Conservation (phyloP, 495 filamentous ascomycete species). For the Aspergillus nanangensis region DNA sequence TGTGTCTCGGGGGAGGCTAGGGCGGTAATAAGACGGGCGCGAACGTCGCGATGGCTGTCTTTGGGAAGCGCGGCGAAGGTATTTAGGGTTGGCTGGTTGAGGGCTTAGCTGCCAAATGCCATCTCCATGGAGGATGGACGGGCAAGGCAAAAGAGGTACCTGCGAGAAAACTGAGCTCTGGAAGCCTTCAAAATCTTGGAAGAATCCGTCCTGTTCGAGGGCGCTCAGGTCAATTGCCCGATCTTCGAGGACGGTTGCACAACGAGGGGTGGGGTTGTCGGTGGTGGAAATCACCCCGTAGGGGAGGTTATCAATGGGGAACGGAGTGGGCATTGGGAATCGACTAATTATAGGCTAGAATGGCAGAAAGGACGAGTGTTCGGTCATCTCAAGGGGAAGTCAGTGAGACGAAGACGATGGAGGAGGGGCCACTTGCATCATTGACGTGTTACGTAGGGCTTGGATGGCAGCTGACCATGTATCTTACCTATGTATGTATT, state of each 20-base stretch:
- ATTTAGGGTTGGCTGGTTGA: constrained; percentile 56
- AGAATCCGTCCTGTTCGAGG: constrained; percentile 46
- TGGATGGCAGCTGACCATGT: too few relatives aligned
- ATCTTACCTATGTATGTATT: too few relatives aligned
- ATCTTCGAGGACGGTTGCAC: constrained; percentile 63
- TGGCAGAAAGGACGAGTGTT: too few relatives aligned
- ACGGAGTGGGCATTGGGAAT: too few relatives aligned
- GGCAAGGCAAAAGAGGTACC: not conserved
- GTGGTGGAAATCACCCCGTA: constrained; percentile 71
- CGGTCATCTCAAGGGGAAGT: too few relatives aligned
- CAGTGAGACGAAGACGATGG: too few relatives aligned
- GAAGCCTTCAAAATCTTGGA: constrained; percentile 13
- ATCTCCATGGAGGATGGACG: constrained; percentile 5
- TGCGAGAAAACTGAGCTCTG: constrained; percentile 7
- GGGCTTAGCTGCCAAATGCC: not conserved
- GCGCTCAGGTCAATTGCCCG: constrained; percentile 64
- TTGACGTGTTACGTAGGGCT: too few relatives aligned
- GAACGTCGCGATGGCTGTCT: constrained; percentile 53
- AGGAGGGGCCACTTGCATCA: too few relatives aligned
- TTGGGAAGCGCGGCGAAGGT: constrained; percentile 66
- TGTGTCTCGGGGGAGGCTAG: constrained; percentile 40
- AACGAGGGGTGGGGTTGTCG: constrained; percentile 43
- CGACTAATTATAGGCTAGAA: too few relatives aligned
- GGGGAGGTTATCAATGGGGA: constrained; percentile 76
- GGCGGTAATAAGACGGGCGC: constrained; percentile 42